Conservation (phyloP, 495 filamentous ascomycete species). For the Rhizodiscina lignyota region DNA sequence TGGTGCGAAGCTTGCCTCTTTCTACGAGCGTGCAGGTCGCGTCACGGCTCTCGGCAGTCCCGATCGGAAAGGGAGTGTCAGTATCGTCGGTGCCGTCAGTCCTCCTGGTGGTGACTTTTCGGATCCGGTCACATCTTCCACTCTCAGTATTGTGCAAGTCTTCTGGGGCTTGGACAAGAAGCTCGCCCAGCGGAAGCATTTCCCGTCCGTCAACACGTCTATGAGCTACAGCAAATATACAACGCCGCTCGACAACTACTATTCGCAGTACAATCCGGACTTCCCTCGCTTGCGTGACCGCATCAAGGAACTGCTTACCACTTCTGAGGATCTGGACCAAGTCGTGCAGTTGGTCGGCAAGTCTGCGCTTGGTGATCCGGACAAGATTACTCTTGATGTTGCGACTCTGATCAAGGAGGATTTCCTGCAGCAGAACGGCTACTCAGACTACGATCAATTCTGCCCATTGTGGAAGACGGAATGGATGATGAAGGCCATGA, state of each 20-base stretch:
- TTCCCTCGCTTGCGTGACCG: conserved; percentile 87
- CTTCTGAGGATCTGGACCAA: conserved; percentile 93
- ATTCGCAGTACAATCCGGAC: conserved; percentile 80
- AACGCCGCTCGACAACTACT: conserved; percentile 70
- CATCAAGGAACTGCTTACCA: conserved; percentile 80
- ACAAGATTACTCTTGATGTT: conserved; percentile 97
- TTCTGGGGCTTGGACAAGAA: conserved; percentile 99
- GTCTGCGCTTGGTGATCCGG: conserved; percentile 82
- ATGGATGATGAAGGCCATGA: conserved; percentile 99
- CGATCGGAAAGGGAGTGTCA: conserved; percentile 75
- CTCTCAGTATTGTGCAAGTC: conserved; percentile 94
- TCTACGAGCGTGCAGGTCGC: conserved; percentile 96
- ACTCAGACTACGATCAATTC: conserved; percentile 97
- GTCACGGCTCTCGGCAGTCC: conserved; percentile 75
- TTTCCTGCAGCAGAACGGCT: conserved; percentile 98
- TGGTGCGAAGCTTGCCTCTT: conserved; percentile 88
- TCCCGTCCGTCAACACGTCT: conserved; percentile 94
- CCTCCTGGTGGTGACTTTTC: conserved; percentile 98
- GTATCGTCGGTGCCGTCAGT: conserved; percentile 94
- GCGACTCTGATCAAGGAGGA: conserved; percentile 90
- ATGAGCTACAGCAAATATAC: conserved; percentile 97
- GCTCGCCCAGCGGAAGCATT: conserved; percentile 96
- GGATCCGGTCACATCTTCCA: conserved; percentile 88
- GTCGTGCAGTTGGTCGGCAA: conserved; percentile 98
- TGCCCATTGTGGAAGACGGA: conserved; percentile 99